phyloP scores from a whole-genome alignment of 495 filamentous ascomycete genomes.

The Hypoxylon perforatum region DNA sequence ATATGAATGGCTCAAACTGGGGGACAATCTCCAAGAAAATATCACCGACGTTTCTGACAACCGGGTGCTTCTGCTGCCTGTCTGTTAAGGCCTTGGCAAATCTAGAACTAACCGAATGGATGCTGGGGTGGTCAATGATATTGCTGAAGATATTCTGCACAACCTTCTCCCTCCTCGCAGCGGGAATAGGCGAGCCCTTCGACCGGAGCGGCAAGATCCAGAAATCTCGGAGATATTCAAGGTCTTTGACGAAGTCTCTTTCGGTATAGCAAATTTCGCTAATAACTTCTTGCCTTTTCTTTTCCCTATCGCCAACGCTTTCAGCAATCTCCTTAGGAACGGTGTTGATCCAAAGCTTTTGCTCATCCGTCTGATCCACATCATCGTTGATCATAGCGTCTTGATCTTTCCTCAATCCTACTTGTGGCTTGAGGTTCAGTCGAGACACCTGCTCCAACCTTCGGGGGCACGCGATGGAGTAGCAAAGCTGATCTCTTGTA shows the following conservation, averaged over 20 bases:
- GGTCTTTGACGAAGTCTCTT: conserved; percentile 98
- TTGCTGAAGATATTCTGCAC: conserved; percentile 96
- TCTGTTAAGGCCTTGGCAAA: conserved; percentile 89
- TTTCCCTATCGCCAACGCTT: conserved; percentile 85
- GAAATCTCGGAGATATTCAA: conserved; percentile 98
- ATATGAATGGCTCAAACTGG: conserved; percentile 94
- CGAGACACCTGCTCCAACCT: conserved; percentile 94
- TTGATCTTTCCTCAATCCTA: conserved; percentile 84
- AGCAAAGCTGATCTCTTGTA: conserved; percentile 92
- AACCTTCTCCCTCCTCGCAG: conserved; percentile 86
- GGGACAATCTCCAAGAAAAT: conserved; percentile 94
- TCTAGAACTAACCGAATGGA: conserved; percentile 87
- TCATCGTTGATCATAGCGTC: conserved; percentile 80
- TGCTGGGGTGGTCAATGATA: conserved; percentile 80
- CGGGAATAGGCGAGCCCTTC: conserved; percentile 85
- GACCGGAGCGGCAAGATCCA: conserved; percentile 94
- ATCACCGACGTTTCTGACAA: conserved; percentile 91
- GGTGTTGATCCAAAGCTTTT: conserved; percentile 99
- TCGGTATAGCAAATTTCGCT: conserved; percentile 99
- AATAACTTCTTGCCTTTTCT: conserved; percentile 98
- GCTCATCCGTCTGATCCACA: conserved; percentile 88
- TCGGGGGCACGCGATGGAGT: conserved; percentile 97
- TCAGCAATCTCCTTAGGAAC: conserved; percentile 95
- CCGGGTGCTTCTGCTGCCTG: conserved; percentile 86
- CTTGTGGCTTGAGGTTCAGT: conserved; percentile 90